phyloP scores from a whole-genome alignment of 805 yeast genomes.

The Candida gorgasii region DNA sequence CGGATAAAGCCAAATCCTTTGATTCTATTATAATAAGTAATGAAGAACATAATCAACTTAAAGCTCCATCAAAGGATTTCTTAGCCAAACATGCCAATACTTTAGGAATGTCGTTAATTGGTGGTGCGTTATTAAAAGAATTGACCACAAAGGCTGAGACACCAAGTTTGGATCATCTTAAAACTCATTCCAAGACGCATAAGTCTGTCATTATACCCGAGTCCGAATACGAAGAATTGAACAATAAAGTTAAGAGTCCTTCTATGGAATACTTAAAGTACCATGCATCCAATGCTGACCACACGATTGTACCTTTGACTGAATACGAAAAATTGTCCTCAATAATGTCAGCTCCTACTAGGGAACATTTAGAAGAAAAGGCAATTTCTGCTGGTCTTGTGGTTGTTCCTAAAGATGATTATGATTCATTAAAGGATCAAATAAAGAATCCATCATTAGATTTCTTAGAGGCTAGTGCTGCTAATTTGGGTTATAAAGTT shows the following conservation, averaged over 20 bases:
- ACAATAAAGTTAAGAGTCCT: constrained; percentile 12
- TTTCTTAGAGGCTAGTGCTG: constrained; percentile 17
- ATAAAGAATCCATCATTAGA: constrained; percentile 29
- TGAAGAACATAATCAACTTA: constrained; percentile 1
- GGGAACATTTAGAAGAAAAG: constrained; percentile 24
- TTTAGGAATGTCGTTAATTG: constrained; percentile 22
- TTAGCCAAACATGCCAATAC: constrained; percentile 20
- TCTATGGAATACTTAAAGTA: constrained; percentile 14
- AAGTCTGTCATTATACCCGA: constrained; percentile 17
- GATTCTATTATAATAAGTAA: constrained; percentile 3
- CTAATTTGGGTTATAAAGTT: constrained; percentile 13
- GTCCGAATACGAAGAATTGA: constrained; percentile 12
- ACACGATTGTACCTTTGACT: constrained; percentile 13
- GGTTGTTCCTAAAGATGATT: constrained; percentile 18
- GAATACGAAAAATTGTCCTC: constrained; percentile 23
- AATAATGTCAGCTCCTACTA: constrained; percentile 28
- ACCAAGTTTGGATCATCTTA: constrained; percentile 32
- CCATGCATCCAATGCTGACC: constrained; percentile 13
- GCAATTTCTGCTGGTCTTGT: constrained; percentile 17
- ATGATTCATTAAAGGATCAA: constrained; percentile 12
- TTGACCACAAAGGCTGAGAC: constrained; percentile 17
- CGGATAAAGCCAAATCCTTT: constrained; percentile 6
- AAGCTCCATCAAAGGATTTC: constrained; percentile 25
- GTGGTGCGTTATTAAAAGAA: constrained; percentile 11
- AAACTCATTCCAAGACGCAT: constrained; percentile 28